Evolutionary conservation across 148 eudicot species (phyloP), one percentile per base, ranked within the genome.

Genomic region (Beta vulgaris): DNA sequence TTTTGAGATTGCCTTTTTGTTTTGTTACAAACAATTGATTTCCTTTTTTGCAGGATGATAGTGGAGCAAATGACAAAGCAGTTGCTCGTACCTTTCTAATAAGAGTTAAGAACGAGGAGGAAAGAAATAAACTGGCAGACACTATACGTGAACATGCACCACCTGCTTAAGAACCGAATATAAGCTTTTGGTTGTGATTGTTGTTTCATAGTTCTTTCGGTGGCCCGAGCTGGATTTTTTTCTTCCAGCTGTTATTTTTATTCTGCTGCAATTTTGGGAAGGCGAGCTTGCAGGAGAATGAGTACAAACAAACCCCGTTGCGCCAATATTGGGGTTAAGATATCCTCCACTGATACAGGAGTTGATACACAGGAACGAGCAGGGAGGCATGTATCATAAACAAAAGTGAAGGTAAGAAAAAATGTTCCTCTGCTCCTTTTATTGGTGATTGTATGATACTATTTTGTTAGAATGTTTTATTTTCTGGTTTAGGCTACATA

Each of bases 121-220:
- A 91, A 64, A 78, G 98, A 59, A 81, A 92, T 83, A 92, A 91
- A 81, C 84, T 92, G 53, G 98, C 90, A 21, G 90, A 86, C 68
- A 88, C 63, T 15, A 95, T 95, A 74, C 85, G 86, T 54, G 98
- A 92, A 72, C 81, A 95, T 74, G 91, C 98, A 37, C 99, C 98
- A 8, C 72, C 87, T 19, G 77, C 84, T 32, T 87, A 81, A 86
- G 15, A 14, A 66, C 54, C 13, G 46, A 23, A 21, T 25, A 42
- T 25, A 42, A 57, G 51, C 36, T 69, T 59, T 7, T 67, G 73
- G 54, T 43, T 43, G 8, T 19, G 39, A 7, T 69, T 57, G 64
- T 44, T 21, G 53, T 31, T 61, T 57, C 37, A 48, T 54, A 5
- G 40, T 75, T 80, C 37, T 29, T 51, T 36, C 28, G 48, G 53